These are phyloP conservation scores for Aspergillus affinis DNA, from an alignment of 495 filamentous ascomycete species.

Conservation along the genomic window DNA sequence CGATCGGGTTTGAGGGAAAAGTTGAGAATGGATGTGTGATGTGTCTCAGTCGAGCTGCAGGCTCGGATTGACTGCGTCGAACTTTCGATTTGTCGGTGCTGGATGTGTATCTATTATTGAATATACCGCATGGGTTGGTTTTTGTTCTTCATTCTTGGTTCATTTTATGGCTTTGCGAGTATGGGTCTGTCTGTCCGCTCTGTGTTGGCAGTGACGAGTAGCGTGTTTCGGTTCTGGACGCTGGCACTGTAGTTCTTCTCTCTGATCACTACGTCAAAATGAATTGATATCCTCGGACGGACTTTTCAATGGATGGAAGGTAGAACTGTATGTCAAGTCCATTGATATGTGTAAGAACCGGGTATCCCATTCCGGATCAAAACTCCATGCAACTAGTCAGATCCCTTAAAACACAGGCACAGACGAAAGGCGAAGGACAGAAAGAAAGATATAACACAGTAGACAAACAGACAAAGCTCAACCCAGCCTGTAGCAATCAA, in stretches of 20 bases:
- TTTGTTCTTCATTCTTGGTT: conserved; percentile 3
- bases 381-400: conserved; percentile 16
- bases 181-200: too few species aligned
- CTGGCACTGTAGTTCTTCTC: too few species aligned
- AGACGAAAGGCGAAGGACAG: conserved; percentile 1
- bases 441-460: conserved; percentile 6
- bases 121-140: conserved; percentile 36
- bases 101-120: conserved; percentile 41
- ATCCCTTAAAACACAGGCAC: conserved; percentile 3
- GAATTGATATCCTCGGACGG: too few species aligned
- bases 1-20: background rate
- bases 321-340: background rate
- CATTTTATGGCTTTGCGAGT: background rate
- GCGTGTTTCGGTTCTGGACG: too few species aligned
- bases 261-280: too few species aligned
- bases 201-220: too few species aligned
- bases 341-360: conserved; percentile 8
- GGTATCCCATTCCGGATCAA: conserved; percentile 17
- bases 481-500: background rate
- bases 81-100: conserved; percentile 12
- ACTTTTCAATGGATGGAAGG: background rate
- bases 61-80: background rate
- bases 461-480: conserved; percentile 1
- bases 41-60: too few species aligned
- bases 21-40: background rate